Percentiles rank a stretch among this genome's conserved stretches.
These are phyloP conservation scores for Triadica sebifera DNA, from an alignment of 345 rosid species.

Conservation along the genomic window DNA sequence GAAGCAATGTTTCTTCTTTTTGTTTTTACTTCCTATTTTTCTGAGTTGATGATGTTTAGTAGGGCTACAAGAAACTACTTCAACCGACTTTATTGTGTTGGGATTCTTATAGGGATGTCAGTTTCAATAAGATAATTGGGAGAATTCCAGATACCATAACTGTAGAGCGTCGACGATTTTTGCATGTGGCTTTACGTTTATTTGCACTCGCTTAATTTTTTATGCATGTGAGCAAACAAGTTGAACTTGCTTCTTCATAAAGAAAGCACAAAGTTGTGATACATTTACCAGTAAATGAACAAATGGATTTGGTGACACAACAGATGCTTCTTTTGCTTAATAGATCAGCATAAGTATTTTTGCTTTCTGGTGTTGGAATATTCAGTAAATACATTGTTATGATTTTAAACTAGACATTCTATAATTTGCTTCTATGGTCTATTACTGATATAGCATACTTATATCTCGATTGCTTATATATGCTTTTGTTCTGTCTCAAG, in stretches of 20 bases:
- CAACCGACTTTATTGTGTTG: background rate
- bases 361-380: background rate
- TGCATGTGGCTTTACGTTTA: no score
- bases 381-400: background rate
- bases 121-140: constrained; percentile 52
- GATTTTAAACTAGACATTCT: background rate
- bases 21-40: background rate
- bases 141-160: constrained; percentile 30
- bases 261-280: background rate
- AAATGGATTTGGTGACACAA: background rate
- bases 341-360: background rate
- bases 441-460: background rate
- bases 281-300: background rate
- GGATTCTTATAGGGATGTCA: constrained; percentile 43
- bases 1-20: background rate
- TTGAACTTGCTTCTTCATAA: background rate
- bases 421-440: background rate
- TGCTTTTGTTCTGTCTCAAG: no score
- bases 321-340: background rate
- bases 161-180: constrained; percentile 21
- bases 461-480: constrained; percentile 5
- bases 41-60: background rate
- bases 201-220: no score
- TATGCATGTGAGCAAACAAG: background rate
- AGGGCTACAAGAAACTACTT: background rate